Evolutionary conservation across 1,284 basidiomycete species (phyloP), one percentile per base, ranked within the genome.

Genomic region (Cryptococcus sp.): DNA sequence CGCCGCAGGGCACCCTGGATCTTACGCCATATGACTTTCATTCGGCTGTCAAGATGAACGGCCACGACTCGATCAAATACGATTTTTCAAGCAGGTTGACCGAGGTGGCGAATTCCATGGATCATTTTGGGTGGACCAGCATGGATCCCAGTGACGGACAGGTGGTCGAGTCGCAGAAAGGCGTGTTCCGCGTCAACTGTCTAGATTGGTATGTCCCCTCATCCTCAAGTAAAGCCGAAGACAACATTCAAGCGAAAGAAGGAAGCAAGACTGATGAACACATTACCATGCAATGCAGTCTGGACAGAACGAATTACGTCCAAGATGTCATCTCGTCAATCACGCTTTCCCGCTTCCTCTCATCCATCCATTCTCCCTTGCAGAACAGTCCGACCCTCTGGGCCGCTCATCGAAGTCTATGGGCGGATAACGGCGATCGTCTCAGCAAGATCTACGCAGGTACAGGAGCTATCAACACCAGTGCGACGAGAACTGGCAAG

Each of bases 281-380:
- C 31, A 8, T 35, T 35, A 35, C 31, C 4, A 53, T 47, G 56
- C 47, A 64, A 15, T 53, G 53, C 66, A 94, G 93, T 75, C 81
- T 98, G 62, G 95, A 98, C 73, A 87, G 96, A 41, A 99, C 96
- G n/a, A 99, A 99, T 75, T 96, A 96, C 65, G 87, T 97, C 1
- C 90, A 98, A 78, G 94, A 97, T 69, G 90, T 95, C 61, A 81
- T 96, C 44, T 93, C 91, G 1, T 84, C 87, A 5, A 84, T 84
- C 35, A 85, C 87, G 0, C 81, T 95, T 13, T 87, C 91, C 65
- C 57, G 70, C 23, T 81, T 80, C 61, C 69, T 82, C 7, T 54
- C 59, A 1, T 70, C 73, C 4, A 64, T 76, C 31, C 62, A 67
- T 16, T 75, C 66, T 10, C 63, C 66, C 11, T 53, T 74, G 10